phyloP scores from a whole-genome alignment of 108 stramenopile genomes.

The Nitzschia sp. region DNA sequence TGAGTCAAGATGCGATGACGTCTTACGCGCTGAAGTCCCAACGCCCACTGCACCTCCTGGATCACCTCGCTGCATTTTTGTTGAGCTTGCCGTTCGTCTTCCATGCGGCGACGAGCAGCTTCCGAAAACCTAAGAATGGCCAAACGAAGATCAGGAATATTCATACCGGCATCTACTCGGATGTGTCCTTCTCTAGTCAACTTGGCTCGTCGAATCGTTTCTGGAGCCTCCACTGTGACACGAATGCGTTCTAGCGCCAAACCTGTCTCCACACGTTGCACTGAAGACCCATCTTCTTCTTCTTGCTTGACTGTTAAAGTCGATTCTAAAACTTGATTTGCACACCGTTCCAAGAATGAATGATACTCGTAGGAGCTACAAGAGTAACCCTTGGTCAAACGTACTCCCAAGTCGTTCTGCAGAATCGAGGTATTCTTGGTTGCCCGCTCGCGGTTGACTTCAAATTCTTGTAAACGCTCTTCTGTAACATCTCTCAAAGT shows the following conservation, averaged over 20 bases:
- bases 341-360: slow-evolving; percentile 40
- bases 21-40: slow-evolving; percentile 49
- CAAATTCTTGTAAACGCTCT: slow-evolving; percentile 31
- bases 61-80: slow-evolving; percentile 30
- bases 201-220: slow-evolving; percentile 50
- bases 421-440: slow-evolving; percentile 33
- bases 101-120: slow-evolving; percentile 31
- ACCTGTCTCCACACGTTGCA: slow-evolving; percentile 9
- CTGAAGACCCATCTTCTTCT: slow-evolving; percentile 5
- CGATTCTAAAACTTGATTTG: slow-evolving; percentile 8
- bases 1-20: slow-evolving; percentile 25
- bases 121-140: slow-evolving; percentile 18
- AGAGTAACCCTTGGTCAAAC: slow-evolving; percentile 61
- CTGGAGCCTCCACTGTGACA: slow-evolving; percentile 59
- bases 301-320: neutral
- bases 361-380: slow-evolving; percentile 64
- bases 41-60: slow-evolving; percentile 49
- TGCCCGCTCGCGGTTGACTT: slow-evolving; percentile 36
- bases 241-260: slow-evolving; percentile 17
- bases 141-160: slow-evolving; percentile 24
- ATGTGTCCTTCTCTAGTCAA: slow-evolving; percentile 66
- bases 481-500: slow-evolving; percentile 51
- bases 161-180: slow-evolving; percentile 50
- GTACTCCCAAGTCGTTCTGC: slow-evolving; percentile 44
- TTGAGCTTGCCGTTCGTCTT: slow-evolving; percentile 19